Evolutionary conservation across 306 rosid genomes (phyloP).

Genomic region (Acacia crassicarpa): DNA sequence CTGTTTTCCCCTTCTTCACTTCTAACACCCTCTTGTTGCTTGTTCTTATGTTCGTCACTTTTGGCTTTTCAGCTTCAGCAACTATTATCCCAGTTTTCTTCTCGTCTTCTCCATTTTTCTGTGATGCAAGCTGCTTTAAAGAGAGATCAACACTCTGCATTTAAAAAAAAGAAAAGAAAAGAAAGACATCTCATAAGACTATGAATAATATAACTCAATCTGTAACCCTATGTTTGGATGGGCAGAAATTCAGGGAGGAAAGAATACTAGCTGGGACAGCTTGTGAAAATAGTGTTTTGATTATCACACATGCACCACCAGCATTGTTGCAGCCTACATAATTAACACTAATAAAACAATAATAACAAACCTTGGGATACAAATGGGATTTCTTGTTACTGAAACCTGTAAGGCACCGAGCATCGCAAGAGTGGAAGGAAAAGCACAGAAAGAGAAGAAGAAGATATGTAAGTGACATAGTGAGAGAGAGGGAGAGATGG

Average conservation of each 20-base stretch:
- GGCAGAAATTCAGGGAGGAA: background rate
- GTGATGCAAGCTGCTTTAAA: constrained; percentile 12
- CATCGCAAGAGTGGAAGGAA: constrained; percentile 50
- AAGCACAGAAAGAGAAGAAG: constrained; percentile 46
- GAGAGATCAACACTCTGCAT: constrained; percentile 40
- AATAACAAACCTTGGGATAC: constrained; percentile 36
- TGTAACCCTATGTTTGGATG: background rate
- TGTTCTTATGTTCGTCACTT: background rate
- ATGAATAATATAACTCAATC: background rate
- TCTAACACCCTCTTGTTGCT: constrained; percentile 3
- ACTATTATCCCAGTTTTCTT: constrained; percentile 2
- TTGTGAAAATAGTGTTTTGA: background rate
- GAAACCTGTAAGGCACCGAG: constrained; percentile 29
- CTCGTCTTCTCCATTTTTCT: constrained; percentile 22
- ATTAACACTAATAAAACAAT: background rate
- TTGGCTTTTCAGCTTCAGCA: background rate
- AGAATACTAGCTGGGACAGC: background rate
- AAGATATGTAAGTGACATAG: constrained; percentile 43
- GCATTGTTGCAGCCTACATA: background rate
- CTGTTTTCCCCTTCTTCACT: constrained; percentile 1
- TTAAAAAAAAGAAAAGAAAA: background rate
- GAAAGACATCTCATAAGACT: background rate
- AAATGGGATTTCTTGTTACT: constrained; percentile 27
- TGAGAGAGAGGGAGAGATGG: background rate
- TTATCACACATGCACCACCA: background rate